Evolutionary conservation across 1,139 yeast species (phyloP).

Genomic region (Yamadazyma spencermartinsiae): DNA sequence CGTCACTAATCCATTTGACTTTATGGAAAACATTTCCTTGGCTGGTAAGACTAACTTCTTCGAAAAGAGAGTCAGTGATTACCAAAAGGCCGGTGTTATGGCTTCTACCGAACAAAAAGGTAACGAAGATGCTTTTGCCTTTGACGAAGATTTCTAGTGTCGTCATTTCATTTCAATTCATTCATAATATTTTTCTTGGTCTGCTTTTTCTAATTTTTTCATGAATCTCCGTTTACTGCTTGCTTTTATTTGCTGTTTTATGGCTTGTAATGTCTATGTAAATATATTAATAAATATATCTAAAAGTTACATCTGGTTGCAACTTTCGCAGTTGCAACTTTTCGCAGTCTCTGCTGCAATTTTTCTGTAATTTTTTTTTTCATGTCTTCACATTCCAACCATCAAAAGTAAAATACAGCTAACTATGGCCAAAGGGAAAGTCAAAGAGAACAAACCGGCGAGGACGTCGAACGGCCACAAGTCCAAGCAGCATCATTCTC

Average conservation of each 20-base stretch:
- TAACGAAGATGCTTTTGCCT: slow-evolving; percentile 36
- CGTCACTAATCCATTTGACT: slow-evolving; percentile 92
- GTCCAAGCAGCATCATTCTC: slow-evolving; percentile 52
- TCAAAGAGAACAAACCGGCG: slow-evolving; percentile 37
- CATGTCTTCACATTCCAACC: neutral
- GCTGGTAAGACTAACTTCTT: slow-evolving; percentile 99
- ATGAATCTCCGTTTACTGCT: slow-evolving; percentile 3
- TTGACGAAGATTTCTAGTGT: slow-evolving; percentile 49
- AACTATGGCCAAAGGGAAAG: slow-evolving; percentile 1
- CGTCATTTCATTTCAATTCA: neutral
- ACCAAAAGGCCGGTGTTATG: slow-evolving; percentile 99
- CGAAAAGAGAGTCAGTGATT: slow-evolving; percentile 98
- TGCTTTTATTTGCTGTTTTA: slow-evolving; percentile 3
- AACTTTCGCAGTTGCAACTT: neutral
- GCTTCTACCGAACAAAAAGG: slow-evolving; percentile 39
- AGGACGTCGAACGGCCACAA: slow-evolving; percentile 56
- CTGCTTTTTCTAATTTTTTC: slow-evolving; percentile 1
- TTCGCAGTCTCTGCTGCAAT: slow-evolving; percentile 7
- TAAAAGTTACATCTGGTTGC: neutral
- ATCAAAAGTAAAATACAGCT: neutral
- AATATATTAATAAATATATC: slow-evolving; percentile 8
- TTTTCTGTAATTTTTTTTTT: slow-evolving; percentile 1
- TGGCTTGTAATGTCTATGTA: slow-evolving; percentile 13
- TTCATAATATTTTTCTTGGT: neutral
- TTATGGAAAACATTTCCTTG: slow-evolving; percentile 96